Conservation (phyloP, 106 monocot genomes). For the Phalaenopsis equestris region DNA sequence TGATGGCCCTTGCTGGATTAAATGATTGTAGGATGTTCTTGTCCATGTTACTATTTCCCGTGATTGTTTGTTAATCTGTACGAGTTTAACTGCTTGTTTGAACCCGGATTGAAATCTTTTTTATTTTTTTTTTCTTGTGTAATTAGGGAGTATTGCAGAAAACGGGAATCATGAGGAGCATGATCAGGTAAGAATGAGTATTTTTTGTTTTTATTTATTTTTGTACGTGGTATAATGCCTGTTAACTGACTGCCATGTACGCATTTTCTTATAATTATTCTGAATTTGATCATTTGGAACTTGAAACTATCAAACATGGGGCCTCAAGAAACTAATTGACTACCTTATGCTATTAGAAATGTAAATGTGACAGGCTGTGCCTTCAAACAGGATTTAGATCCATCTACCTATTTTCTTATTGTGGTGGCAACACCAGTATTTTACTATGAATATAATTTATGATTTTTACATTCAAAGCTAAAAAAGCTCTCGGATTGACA, state of each 20-base stretch:
- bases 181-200: neutral
- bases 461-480: neutral
- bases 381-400: neutral
- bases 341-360: neutral
- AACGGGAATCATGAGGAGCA: neutral
- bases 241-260: neutral
- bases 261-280: neutral
- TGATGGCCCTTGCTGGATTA: conserved; percentile 77
- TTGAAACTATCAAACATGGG: neutral
- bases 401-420: neutral
- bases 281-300: neutral
- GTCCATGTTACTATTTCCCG: neutral
- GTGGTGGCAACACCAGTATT: neutral
- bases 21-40: conserved; percentile 50
- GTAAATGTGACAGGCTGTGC: neutral
- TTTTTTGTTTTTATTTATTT: neutral
- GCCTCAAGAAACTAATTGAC: neutral
- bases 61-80: neutral
- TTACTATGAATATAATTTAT: neutral
- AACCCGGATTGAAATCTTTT: neutral
- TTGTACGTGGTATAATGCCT: neutral
- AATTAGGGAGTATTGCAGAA: conserved; percentile 4
- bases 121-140: neutral
- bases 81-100: neutral
- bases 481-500: no score